phyloP scores from a whole-genome alignment of 768 basidiomycete species.

The Russula sp. region DNA sequence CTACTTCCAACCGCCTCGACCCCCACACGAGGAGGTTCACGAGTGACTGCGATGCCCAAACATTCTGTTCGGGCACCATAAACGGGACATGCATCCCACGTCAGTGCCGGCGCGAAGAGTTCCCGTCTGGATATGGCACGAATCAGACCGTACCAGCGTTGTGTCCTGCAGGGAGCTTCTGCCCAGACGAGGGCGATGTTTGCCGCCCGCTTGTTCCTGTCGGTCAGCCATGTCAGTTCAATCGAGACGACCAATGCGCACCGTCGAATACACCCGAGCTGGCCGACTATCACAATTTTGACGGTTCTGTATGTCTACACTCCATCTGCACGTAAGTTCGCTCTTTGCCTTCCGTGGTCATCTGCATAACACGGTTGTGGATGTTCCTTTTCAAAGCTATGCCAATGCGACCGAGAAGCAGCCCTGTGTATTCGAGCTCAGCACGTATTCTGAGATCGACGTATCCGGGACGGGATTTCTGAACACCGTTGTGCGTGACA shows the following conservation, averaged over 20 bases:
- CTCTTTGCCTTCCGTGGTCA: neutral
- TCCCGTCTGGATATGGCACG: slow-evolving; percentile 19
- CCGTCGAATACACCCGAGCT: slow-evolving; percentile 16
- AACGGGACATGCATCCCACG: slow-evolving; percentile 29
- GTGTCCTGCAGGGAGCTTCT: slow-evolving; percentile 26
- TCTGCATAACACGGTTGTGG: slow-evolving; percentile 3
- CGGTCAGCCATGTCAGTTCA: slow-evolving; percentile 28
- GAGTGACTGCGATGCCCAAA: slow-evolving; percentile 27
- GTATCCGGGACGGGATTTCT: slow-evolving; percentile 13
- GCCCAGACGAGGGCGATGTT: slow-evolving; percentile 28
- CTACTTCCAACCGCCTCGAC: slow-evolving; percentile 25
- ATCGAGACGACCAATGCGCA: slow-evolving; percentile 29
- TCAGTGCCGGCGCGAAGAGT: slow-evolving; percentile 28
- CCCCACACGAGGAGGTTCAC: slow-evolving; percentile 25
- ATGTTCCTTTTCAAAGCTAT: slow-evolving; percentile 33
- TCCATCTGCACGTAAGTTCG: slow-evolving; percentile 28
- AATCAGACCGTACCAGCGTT: slow-evolving; percentile 18
- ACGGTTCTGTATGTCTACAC: slow-evolving; percentile 24
- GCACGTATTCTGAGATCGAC: slow-evolving; percentile 35
- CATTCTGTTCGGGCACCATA: slow-evolving; percentile 22
- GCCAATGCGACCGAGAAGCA: slow-evolving; percentile 42
- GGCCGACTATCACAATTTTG: slow-evolving; percentile 18
- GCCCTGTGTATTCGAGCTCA: slow-evolving; percentile 43
- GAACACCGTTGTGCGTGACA: slow-evolving; percentile 29
- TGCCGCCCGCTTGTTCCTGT: slow-evolving; percentile 23